phyloP scores from a whole-genome alignment of 371 early-diverging fungal species.

The Apophysomyces variabilis region DNA sequence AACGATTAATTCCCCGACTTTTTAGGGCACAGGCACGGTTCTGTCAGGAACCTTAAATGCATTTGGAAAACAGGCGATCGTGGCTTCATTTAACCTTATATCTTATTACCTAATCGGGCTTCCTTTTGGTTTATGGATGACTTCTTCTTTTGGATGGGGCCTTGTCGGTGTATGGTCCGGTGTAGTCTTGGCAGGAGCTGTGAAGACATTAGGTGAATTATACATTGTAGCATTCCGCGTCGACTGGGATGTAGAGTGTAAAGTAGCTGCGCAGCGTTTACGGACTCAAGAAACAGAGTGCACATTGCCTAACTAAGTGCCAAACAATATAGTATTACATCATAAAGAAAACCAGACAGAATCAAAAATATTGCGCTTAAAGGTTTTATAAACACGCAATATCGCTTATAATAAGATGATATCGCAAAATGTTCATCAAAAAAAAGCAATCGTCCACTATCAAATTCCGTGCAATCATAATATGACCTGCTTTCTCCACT shows the following conservation, averaged over 20 bases:
- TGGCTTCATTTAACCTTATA: slow-evolving; percentile 38
- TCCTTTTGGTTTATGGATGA: slow-evolving; percentile 45
- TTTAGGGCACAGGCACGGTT: slow-evolving; percentile 39
- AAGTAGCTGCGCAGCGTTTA: slow-evolving; percentile 24
- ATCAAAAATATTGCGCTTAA: too few species aligned
- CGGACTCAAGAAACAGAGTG: slow-evolving; percentile 25
- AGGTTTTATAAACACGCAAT: too few species aligned
- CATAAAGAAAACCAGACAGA: too few species aligned
- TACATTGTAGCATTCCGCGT: slow-evolving; percentile 19
- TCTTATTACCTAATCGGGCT: slow-evolving; percentile 42
- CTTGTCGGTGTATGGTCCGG: slow-evolving; percentile 46
- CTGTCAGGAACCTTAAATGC: slow-evolving; percentile 43
- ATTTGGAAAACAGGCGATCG: slow-evolving; percentile 42
- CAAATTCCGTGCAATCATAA: too few species aligned
- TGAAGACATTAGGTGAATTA: slow-evolving; percentile 37
- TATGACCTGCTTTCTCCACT: too few species aligned
- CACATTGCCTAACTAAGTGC: background rate
- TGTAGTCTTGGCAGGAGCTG: slow-evolving; percentile 36
- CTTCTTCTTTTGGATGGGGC: slow-evolving; percentile 32
- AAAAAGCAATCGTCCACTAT: too few species aligned
- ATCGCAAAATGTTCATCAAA: too few species aligned
- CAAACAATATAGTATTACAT: too few species aligned
- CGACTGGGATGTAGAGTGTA: slow-evolving; percentile 40
- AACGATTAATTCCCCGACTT: background rate
- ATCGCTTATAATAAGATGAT: too few species aligned